These are phyloP conservation scores for Eimeria brunetti DNA, from an alignment of 169 alveolate species.

Conservation along the genomic window DNA sequence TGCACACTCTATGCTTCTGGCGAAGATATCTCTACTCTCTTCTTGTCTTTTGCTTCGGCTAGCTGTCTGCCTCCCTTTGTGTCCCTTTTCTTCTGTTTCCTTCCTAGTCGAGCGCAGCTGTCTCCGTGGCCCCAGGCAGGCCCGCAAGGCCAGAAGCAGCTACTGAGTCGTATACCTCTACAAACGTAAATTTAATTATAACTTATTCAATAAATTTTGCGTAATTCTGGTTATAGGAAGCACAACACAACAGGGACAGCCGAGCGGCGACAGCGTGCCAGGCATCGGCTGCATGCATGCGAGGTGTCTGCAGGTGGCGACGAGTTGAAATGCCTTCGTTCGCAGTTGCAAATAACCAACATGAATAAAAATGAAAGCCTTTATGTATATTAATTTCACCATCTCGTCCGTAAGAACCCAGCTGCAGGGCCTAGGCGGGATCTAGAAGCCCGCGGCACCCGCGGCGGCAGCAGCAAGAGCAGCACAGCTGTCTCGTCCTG, in stretches of 20 bases:
- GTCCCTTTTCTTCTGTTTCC: background rate
- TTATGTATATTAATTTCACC: background rate
- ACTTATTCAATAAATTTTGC: background rate
- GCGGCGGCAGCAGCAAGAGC: background rate
- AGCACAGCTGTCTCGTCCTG: background rate
- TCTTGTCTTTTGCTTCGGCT: background rate
- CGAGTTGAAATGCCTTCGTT: background rate
- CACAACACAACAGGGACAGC: background rate
- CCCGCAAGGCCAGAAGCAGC: background rate
- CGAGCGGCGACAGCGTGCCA: background rate
- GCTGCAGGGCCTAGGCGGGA: background rate
- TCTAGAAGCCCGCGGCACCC: background rate
- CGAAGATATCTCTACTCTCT: background rate
- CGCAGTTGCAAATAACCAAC: background rate
- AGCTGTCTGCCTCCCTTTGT: background rate
- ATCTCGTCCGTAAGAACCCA: background rate
- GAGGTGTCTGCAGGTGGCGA: conserved; percentile 8
- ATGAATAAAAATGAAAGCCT: background rate
- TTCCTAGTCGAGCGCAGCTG: background rate
- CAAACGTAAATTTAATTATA: background rate
- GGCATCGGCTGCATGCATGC: background rate
- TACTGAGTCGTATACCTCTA: background rate
- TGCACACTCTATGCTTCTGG: conserved; percentile 3
- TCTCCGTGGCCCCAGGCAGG: background rate
- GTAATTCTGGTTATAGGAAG: no score